Evolutionary conservation across 129 eudicot genomes (phyloP).

Genomic region (Centella asiatica): DNA sequence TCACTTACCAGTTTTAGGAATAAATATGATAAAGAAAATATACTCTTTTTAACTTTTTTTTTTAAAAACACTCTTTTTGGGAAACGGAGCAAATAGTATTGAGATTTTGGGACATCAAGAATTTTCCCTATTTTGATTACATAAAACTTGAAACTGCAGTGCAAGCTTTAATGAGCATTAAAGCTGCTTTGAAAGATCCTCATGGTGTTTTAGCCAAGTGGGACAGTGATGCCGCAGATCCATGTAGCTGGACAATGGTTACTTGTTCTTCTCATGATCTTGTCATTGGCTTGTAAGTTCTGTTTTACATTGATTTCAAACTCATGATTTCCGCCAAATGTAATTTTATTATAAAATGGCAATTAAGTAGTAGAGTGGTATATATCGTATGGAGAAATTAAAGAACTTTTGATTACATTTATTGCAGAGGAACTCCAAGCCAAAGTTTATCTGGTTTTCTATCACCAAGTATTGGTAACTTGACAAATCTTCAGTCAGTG

Average conservation of each 20-base stretch:
- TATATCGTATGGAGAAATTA: background rate
- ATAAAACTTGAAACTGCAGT: conserved; percentile 26
- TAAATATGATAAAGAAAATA: no score
- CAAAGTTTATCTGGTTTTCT: conserved; percentile 74
- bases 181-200: conserved; percentile 51
- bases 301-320: background rate
- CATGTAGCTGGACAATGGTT: conserved; percentile 78
- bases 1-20: no score
- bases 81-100: no score
- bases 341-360: background rate
- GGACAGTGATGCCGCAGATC: conserved; percentile 74
- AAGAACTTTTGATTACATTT: background rate
- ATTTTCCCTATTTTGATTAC: background rate
- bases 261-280: conserved; percentile 53
- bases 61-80: background rate
- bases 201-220: conserved; percentile 53
- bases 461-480: conserved; percentile 76
- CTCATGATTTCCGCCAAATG: background rate
- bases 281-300: conserved; percentile 65
- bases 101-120: no score
- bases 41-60: no score
- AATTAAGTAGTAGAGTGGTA: background rate
- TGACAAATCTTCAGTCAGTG: conserved; percentile 79
- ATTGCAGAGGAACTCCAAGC: conserved; percentile 84
- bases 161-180: conserved; percentile 82